These are phyloP conservation scores for Adansonia grandidieri DNA, from an alignment of 441 rosid species.

Conservation along the genomic window DNA sequence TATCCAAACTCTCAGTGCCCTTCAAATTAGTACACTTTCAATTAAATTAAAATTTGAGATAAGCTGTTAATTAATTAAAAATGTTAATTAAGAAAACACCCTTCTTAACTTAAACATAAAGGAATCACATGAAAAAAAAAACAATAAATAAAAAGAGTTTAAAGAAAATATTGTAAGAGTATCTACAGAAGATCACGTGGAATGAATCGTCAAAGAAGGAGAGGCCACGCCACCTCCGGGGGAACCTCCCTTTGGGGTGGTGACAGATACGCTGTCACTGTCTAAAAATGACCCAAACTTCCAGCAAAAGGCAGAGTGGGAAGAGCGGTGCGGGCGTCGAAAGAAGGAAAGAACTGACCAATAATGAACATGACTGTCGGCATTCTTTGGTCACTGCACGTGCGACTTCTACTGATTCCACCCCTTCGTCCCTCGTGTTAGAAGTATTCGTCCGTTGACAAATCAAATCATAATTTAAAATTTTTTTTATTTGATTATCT, in stretches of 20 bases:
- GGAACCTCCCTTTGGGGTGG: conserved; percentile 28
- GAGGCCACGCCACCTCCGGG: conserved; percentile 26
- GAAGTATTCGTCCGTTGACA: too few relatives aligned
- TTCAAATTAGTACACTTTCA: too few relatives aligned
- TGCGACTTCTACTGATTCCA: conserved; percentile 15
- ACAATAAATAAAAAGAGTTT: neutral
- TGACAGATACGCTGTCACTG: conserved; percentile 15
- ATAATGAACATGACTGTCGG: conserved; percentile 40
- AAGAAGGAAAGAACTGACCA: conserved; percentile 23
- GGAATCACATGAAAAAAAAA: neutral
- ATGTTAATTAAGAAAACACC: too few relatives aligned
- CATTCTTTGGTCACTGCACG: conserved; percentile 32
- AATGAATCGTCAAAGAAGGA: too few relatives aligned
- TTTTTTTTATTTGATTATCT: too few relatives aligned
- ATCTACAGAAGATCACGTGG: neutral
- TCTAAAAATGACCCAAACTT: neutral
- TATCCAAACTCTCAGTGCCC: too few relatives aligned
- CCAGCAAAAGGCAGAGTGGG: neutral
- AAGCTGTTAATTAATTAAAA: too few relatives aligned
- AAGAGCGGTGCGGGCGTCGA: neutral
- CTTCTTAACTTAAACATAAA: neutral
- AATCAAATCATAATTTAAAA: too few relatives aligned
- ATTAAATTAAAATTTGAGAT: too few relatives aligned
- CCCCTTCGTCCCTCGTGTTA: neutral
- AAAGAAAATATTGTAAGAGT: neutral